Conservation (phyloP, 352 stramenopile species). For the Peronosclerospora sorghi region DNA sequence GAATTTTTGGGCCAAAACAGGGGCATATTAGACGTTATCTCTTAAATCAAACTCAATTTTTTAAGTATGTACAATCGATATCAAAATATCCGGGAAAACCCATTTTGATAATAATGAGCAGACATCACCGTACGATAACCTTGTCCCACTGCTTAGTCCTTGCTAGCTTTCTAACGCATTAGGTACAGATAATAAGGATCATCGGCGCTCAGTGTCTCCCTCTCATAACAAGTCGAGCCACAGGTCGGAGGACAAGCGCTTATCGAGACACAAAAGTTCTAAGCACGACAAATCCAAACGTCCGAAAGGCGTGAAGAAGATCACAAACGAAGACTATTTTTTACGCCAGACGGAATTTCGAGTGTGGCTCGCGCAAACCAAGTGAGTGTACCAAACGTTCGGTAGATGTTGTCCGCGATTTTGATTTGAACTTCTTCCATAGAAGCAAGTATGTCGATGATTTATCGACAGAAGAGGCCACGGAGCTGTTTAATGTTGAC, state of each 20-base stretch:
- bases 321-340: constrained; percentile 64
- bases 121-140: too few relatives aligned
- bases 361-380: constrained; percentile 52
- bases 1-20: too few relatives aligned
- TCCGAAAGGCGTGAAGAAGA: constrained; percentile 14
- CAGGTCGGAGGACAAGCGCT: constrained; percentile 19
- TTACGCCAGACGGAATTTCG: constrained; percentile 53
- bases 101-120: too few relatives aligned
- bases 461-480: constrained; percentile 45
- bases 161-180: too few relatives aligned
- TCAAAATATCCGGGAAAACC: too few relatives aligned
- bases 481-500: constrained; percentile 35
- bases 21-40: too few relatives aligned
- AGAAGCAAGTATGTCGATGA: constrained; percentile 65
- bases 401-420: neutral
- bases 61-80: too few relatives aligned
- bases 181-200: too few relatives aligned
- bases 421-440: neutral
- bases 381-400: constrained; percentile 11
- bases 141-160: too few relatives aligned
- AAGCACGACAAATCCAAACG: constrained; percentile 15
- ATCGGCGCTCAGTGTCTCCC: neutral
- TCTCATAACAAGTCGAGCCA: constrained; percentile 16
- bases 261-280: constrained; percentile 10
- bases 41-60: too few relatives aligned